Percentiles rank a stretch among this genome's conserved stretches.
Evolutionary conservation across 1,284 basidiomycete genomes (phyloP).

Genomic region (Puccinia sorghi): DNA sequence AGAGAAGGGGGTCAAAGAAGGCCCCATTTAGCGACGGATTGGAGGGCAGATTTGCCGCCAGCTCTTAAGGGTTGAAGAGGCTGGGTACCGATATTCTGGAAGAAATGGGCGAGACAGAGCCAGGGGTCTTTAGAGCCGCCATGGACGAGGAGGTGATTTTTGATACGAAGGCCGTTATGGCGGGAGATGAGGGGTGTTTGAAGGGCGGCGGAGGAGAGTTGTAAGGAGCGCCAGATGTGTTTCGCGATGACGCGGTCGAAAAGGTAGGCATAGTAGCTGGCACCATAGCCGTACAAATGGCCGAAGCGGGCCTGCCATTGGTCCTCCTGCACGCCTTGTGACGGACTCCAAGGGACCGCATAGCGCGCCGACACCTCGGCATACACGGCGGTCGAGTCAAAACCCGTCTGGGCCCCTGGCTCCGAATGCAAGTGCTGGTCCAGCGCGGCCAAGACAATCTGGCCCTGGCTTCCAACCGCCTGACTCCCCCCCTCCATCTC

Average conservation of each 20-base stretch:
- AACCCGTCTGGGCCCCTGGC: constrained; percentile 49
- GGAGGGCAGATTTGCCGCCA: too few species aligned
- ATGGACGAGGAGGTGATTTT: constrained; percentile 54
- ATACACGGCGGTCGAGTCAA: constrained; percentile 54
- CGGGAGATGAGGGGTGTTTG: constrained; percentile 43
- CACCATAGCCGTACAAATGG: constrained; percentile 58
- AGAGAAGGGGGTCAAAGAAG: too few species aligned
- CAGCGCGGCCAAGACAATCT: constrained; percentile 56
- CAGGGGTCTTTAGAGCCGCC: constrained; percentile 58
- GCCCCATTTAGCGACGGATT: too few species aligned
- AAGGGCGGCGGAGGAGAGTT: too few species aligned
- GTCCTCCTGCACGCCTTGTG: neutral
- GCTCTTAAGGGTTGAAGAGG: too few species aligned
- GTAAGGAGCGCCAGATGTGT: constrained; percentile 54
- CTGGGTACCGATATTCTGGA: constrained; percentile 43
- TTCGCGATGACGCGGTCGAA: constrained; percentile 57
- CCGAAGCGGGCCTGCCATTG: constrained; percentile 56
- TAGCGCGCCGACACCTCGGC: constrained; percentile 51
- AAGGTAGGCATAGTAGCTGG: constrained; percentile 58
- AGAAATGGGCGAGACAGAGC: constrained; percentile 55
- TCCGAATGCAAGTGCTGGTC: constrained; percentile 57
- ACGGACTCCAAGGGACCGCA: neutral
- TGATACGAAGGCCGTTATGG: constrained; percentile 55
- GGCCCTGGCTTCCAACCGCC: constrained; percentile 40
- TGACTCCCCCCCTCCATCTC: constrained; percentile 56